Percentiles rank a stretch among this genome's conserved stretches.
phyloP scores from a whole-genome alignment of 2,329 filamentous ascomycete genomes.

The Simplicillium sp. region DNA sequence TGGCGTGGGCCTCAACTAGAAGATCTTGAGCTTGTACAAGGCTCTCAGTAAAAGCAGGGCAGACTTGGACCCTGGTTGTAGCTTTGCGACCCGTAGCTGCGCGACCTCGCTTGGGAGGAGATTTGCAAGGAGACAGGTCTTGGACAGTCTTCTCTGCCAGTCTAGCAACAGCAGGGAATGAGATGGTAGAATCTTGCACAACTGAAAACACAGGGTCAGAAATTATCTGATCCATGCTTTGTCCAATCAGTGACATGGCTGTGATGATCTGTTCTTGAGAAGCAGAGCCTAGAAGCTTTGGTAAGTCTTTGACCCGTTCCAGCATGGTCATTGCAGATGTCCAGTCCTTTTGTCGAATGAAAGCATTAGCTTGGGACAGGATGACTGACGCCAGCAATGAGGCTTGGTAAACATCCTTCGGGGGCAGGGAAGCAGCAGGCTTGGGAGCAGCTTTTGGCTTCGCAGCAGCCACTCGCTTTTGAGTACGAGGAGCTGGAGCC shows the following conservation, averaged over 20 bases:
- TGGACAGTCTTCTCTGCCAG: slow-evolving; percentile 28
- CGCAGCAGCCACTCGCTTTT: slow-evolving; percentile 4
- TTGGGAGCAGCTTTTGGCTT: slow-evolving; percentile 14
- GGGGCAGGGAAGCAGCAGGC: slow-evolving; percentile 10
- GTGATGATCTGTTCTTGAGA: slow-evolving; percentile 49
- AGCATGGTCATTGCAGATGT: slow-evolving; percentile 47
- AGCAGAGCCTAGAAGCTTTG: slow-evolving; percentile 28
- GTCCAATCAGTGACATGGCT: slow-evolving; percentile 58
- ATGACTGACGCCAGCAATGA: slow-evolving; percentile 25
- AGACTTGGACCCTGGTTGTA: slow-evolving; percentile 17
- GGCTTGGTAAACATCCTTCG: slow-evolving; percentile 24
- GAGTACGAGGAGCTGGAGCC: slow-evolving; percentile 4
- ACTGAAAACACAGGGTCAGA: slow-evolving; percentile 80
- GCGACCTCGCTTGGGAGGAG: slow-evolving; percentile 23
- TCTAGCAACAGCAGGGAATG: slow-evolving; percentile 60
- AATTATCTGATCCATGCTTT: slow-evolving; percentile 63
- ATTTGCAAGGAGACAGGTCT: slow-evolving; percentile 25
- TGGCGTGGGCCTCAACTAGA: slow-evolving; percentile 53
- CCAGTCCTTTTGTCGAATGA: slow-evolving; percentile 45
- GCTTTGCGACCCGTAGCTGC: slow-evolving; percentile 11
- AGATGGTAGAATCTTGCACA: slow-evolving; percentile 86
- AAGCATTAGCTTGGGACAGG: slow-evolving; percentile 29
- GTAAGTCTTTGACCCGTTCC: slow-evolving; percentile 34
- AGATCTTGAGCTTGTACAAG: slow-evolving; percentile 57
- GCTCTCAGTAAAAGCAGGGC: slow-evolving; percentile 43